Base-by-base conservation (phyloP, 306 rosid species). In the Corylus americana region DNA sequence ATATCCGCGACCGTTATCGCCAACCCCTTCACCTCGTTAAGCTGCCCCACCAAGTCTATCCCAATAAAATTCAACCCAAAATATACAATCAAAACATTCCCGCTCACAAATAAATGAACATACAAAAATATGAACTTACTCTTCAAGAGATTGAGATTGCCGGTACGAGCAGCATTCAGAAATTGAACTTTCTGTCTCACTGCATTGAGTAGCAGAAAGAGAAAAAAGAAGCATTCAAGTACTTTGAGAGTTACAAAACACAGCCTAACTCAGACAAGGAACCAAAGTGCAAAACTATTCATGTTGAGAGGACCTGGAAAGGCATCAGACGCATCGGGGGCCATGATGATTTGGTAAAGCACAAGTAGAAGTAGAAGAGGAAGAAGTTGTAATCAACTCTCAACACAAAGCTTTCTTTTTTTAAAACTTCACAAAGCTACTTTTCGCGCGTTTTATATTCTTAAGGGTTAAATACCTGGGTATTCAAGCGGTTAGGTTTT, bases 251-350 rank as follows among this genome's bases (percentile, higher is more conserved):
- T 18, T 51, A 37, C 50, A 0, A 17, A 59, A 18, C 45, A 31
- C 35, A 31, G 35, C 35, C 35, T 3, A 17, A 75, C 4, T 44
- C 44, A n/a, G 13, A 39, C 2, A 49, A 31, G 3, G 35, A 31
- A 31, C 66, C 8, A 51, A 62, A 68, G n/a, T 37, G n/a, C 44
- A 64, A 58, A 29, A n/a, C 17, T 16, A 9, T 37, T 39, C 44
- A 31, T 29, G 2, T 29, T 1, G 31, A 29, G 31, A 2, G 55
- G 78, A 89, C 97, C 98, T 86, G 97, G 92, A 44, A 94, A 97
- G 44, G 98, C 98, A 78, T 82, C 87, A 49, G 98, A 91, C 83
- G 98, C 97, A 81, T 89, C 90, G 55, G 89, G 51, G 39, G 97
- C 97, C 98, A 94, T 94, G 27, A 71, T 8, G 53, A 74, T 59